phyloP scores from a whole-genome alignment of 805 yeast genomes.

The Myxozyma melibiosi region DNA sequence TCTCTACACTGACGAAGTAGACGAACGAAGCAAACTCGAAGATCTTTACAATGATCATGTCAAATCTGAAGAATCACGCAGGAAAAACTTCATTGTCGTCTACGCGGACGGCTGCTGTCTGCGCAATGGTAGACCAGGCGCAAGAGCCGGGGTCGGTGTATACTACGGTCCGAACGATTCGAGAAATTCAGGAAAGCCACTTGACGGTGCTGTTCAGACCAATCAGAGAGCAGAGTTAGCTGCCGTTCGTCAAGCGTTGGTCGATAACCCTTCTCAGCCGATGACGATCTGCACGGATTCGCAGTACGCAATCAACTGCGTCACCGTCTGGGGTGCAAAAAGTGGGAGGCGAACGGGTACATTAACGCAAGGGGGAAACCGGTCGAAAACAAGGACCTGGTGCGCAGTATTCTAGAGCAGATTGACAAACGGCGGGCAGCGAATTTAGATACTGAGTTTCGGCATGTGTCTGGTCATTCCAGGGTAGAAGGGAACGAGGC shows the following conservation, averaged over 20 bases:
- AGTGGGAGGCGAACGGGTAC: constrained; percentile 64
- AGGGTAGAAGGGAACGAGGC: constrained; percentile 69
- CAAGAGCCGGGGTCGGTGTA: constrained; percentile 72
- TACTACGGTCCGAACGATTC: constrained; percentile 59
- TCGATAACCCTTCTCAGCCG: constrained; percentile 45
- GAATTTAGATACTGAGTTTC: constrained; percentile 53
- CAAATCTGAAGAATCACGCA: too few species aligned
- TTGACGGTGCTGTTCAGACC: constrained; percentile 57
- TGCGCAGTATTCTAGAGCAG: constrained; percentile 43
- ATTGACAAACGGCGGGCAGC: constrained; percentile 48
- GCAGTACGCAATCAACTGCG: constrained; percentile 55
- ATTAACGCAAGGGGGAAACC: constrained; percentile 46
- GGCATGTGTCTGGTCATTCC: constrained; percentile 75
- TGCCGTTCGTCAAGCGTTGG: constrained; percentile 64
- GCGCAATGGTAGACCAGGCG: constrained; percentile 53
- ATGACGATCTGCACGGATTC: constrained; percentile 68
- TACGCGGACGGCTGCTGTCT: constrained; percentile 81
- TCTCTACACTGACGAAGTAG: too few species aligned
- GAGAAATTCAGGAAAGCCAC: constrained; percentile 54
- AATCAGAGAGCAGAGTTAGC: constrained; percentile 79
- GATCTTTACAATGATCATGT: too few species aligned
- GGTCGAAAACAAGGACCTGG: constrained; percentile 57
- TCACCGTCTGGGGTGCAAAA: constrained; percentile 59
- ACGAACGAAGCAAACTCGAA: too few species aligned
- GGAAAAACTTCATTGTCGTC: too few species aligned